Base-by-base conservation (phyloP, 352 stramenopile genomes). In the Globisporangium barbulae region DNA sequence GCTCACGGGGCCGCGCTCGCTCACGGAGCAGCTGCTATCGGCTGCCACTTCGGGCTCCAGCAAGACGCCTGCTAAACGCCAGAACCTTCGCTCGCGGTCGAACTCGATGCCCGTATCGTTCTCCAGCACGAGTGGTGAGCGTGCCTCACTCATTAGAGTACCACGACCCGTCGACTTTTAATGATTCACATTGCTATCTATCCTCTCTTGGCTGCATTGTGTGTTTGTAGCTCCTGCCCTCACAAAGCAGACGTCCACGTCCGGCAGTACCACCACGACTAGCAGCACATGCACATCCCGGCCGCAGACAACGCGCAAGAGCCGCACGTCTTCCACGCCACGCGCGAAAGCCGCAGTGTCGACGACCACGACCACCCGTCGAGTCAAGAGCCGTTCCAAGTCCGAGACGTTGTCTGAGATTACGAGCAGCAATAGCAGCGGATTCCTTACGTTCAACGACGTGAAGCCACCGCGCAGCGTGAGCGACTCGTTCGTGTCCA, bases 81-180 rank as follows among this genome's bases (percentile, higher is more conserved):
- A 68, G 31, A 76, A 83, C 19, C 42, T 85, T 37, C 76, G 85
- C 7, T 79, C 78, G 13, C 75, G 85, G 2, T 94, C 85, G 31
- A 92, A 94, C 52, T 94, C 85, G 37, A 88, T 92, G 73, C 85
- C 85, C 0, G 73, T 91, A 7, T 74, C 73, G 0, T 75, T 78
- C 50, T 67, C 73, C 15, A 57, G 69, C 66, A 67, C 15, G 69
- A 31, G 19, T 41, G 19, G 59, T 9, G 44, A n/a, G 25, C 41
- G 6, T 49, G 45, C 19, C 1, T 8, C 21, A 22, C n/a, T n/a
- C 2, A 33, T 17, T 9, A 33, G 19, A 53, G 7, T 10, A 35
- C 12, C 10, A 28, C 25, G 25, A 28, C 25, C 25, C 25, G 8
- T 17, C 3, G 10, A n/a, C 13, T 45, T n/a, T 19, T n/a, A n/a